phyloP scores from a whole-genome alignment of 1,284 basidiomycete genomes.

The Fomitiporia mediterranea region DNA sequence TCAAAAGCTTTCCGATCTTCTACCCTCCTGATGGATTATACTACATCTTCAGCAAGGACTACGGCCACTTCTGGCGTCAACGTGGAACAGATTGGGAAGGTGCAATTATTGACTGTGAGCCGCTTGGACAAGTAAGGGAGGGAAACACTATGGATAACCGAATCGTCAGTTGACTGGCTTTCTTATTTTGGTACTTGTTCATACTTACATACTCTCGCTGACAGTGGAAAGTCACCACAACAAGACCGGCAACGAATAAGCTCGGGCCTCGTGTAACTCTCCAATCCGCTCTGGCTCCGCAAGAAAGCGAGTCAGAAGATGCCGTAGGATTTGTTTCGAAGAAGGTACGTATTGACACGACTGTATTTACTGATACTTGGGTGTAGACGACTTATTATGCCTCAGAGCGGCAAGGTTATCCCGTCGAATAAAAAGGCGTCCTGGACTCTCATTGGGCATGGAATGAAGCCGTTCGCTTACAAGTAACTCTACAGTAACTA shows the following conservation, averaged over 20 bases:
- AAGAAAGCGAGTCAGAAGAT: background rate
- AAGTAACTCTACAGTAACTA: conserved; percentile 1
- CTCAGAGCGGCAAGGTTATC: conserved; percentile 13
- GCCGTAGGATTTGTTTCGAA: conserved; percentile 13
- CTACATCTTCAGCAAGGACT: conserved; percentile 17
- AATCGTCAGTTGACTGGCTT: conserved; percentile 1
- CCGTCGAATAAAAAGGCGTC: conserved; percentile 10
- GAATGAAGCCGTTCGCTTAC: conserved; percentile 14
- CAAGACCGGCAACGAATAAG: conserved; percentile 4
- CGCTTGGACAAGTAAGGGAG: conserved; percentile 1
- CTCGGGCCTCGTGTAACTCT: conserved; percentile 10
- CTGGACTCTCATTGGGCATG: conserved; percentile 11
- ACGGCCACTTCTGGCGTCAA: conserved; percentile 16
- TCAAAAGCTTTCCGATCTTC: conserved; percentile 13
- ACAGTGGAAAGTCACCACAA: conserved; percentile 16
- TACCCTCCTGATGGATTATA: conserved; percentile 18
- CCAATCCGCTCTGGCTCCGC: conserved; percentile 2
- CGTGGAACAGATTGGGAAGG: background rate
- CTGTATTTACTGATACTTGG: background rate
- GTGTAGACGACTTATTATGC: no score
- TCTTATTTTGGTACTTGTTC: background rate
- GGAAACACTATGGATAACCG: conserved; percentile 2
- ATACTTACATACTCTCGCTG: background rate
- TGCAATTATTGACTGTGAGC: conserved; percentile 14
- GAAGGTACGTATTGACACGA: conserved; percentile 5